Evolutionary conservation across 2,329 filamentous ascomycete species (phyloP).

Genomic region (Xylariales sp.): DNA sequence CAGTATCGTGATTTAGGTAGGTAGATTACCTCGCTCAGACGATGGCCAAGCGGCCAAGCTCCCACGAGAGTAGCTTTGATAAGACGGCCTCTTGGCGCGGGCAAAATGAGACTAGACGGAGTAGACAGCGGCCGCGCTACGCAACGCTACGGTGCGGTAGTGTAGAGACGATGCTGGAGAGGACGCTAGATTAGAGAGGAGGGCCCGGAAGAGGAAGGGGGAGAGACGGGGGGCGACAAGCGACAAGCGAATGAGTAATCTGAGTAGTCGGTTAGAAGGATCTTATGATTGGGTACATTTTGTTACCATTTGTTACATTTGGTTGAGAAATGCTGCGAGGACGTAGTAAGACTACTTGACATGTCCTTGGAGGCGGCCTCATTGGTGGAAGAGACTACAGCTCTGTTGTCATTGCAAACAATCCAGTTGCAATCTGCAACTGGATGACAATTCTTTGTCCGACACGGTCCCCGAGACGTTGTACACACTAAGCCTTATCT

Average conservation of each 20-base stretch:
- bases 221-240: constrained; percentile 2
- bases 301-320: too few relatives aligned
- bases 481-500: constrained; percentile 37
- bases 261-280: constrained; percentile 5
- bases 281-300: constrained; percentile 21
- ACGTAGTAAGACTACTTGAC: constrained; percentile 25
- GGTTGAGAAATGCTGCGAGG: constrained; percentile 25
- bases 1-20: constrained; percentile 3
- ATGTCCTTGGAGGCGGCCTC: neutral
- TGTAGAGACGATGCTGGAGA: too few relatives aligned
- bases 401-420: constrained; percentile 28
- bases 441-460: constrained; percentile 37
- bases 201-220: neutral
- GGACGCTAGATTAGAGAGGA: too few relatives aligned
- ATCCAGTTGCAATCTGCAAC: constrained; percentile 36
- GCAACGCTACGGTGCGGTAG: too few relatives aligned
- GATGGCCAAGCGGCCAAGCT: constrained; percentile 8
- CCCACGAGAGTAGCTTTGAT: constrained; percentile 11
- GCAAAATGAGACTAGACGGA: neutral
- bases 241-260: constrained; percentile 27
- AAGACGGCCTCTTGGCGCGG: constrained; percentile 31
- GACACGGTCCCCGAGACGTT: constrained; percentile 22
- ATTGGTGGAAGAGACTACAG: constrained; percentile 27
- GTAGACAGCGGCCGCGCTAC: neutral
- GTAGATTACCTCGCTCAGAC: neutral